phyloP scores from a whole-genome alignment of 1,284 basidiomycete genomes.

The Cystobasidium sp. region DNA sequence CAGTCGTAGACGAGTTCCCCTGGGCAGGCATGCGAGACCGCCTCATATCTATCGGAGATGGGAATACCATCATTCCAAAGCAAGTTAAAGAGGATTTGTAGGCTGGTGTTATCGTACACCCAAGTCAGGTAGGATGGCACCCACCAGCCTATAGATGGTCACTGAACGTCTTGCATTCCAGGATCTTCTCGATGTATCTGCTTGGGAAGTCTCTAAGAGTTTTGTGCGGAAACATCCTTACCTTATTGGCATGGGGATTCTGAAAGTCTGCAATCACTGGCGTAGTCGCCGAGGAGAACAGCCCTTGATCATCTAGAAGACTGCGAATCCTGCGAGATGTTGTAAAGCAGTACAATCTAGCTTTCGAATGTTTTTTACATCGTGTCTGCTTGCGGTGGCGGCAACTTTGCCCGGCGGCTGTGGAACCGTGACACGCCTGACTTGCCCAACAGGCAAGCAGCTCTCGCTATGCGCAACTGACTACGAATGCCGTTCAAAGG shows the following conservation, averaged over 20 bases:
- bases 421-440: background rate
- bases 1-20: too few relatives aligned
- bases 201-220: background rate
- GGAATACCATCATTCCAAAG: background rate
- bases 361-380: background rate
- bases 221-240: background rate
- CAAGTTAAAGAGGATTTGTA: background rate
- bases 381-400: background rate
- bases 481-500: slow-evolving; percentile 18
- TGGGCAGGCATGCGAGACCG: too few relatives aligned
- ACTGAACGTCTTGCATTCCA: background rate
- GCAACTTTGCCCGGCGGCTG: background rate
- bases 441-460: background rate
- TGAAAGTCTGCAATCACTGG: slow-evolving; percentile 4
- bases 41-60: background rate
- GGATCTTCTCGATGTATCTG: background rate
- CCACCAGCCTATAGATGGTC: too few relatives aligned
- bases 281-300: background rate
- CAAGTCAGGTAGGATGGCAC: background rate
- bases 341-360: background rate
- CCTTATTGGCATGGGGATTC: background rate
- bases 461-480: background rate
- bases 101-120: background rate
- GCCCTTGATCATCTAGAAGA: background rate
- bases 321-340: background rate